phyloP scores from a whole-genome alignment of 2,329 filamentous ascomycete genomes.

The Colletotrichum chlorophyti region DNA sequence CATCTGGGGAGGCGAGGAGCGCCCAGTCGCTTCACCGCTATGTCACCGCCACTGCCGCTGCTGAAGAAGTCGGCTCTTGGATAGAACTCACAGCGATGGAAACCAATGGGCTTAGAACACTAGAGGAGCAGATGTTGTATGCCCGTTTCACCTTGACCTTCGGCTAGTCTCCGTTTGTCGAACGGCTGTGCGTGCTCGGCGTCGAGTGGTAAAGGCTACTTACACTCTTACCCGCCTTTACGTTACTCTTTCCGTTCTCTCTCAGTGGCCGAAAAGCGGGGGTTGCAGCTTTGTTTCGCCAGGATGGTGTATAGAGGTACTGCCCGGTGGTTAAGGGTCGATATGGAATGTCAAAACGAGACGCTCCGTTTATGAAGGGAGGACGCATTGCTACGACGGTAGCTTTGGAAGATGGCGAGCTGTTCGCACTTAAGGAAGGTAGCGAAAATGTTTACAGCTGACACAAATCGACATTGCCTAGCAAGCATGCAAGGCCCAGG shows the following conservation, averaged over 20 bases:
- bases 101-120: constrained; percentile 47
- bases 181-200: constrained; percentile 48
- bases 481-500: no score
- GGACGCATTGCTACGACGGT: no score
- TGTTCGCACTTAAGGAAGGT: no score
- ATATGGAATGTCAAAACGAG: background rate
- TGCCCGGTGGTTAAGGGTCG: constrained; percentile 19
- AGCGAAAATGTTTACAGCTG: no score
- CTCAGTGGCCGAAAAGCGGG: constrained; percentile 15
- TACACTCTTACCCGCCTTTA: no score
- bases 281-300: constrained; percentile 23
- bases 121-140: constrained; percentile 60
- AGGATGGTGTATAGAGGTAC: constrained; percentile 7
- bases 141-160: constrained; percentile 61
- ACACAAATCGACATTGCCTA: no score
- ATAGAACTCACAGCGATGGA: constrained; percentile 34
- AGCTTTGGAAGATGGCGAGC: no score
- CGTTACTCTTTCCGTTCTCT: no score
- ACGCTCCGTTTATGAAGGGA: background rate
- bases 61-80: no score
- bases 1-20: constrained; percentile 13
- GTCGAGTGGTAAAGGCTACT: constrained; percentile 45
- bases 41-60: no score
- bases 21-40: background rate
- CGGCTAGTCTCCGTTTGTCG: constrained; percentile 53